Evolutionary conservation across 1,139 yeast species (phyloP), one percentile per base, ranked within the genome.

Genomic region (Hemisphaericaspora xylanilytica): DNA sequence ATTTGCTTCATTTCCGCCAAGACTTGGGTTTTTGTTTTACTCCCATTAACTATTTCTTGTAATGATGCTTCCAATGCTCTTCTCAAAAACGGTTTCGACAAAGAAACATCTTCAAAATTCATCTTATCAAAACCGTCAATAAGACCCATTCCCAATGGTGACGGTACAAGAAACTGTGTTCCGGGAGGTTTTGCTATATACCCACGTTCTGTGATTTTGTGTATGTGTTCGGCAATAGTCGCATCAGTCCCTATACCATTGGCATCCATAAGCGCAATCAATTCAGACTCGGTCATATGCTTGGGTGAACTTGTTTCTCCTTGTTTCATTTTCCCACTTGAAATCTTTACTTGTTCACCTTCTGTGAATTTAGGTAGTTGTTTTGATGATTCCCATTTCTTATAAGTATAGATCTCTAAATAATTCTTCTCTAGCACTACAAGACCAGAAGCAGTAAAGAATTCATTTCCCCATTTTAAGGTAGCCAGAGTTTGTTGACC

Each of bases 171-270:
- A 63, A 65, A 42, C 64, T 75, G 49, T 55, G 48, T 58, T 31
- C 51, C 45, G 39, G 67, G 53, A 21, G 39, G 65, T 48, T 82
- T 81, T 12, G 65, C 63, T 3, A 86, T 79, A 53, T 90, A 94
- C 24, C 80, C 78, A 39, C 98, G 64, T 9, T 60, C 59, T 18
- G 75, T 64, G 33, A 94, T 81, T 54, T 86, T 90, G 44, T 85
- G 90, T 28, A 94, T 92, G 59, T 94, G 99, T 32, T 92, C 98
- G 0, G 98, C 98, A 65, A 94, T 94, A 0, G 99, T 94, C 1
- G 99, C 98, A 66, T 94, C 99, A 0, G 99, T 94, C 1, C 99
- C 99, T 35, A 94, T 94, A 0, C 97, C 97, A 61, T 94, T 94
- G 5, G 80, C 87, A 64, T 94, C 98, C 99, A 94, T 94, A 37